Base-by-base conservation (phyloP, 1,284 basidiomycete species). In the Neotropicomus parvogracilis region DNA sequence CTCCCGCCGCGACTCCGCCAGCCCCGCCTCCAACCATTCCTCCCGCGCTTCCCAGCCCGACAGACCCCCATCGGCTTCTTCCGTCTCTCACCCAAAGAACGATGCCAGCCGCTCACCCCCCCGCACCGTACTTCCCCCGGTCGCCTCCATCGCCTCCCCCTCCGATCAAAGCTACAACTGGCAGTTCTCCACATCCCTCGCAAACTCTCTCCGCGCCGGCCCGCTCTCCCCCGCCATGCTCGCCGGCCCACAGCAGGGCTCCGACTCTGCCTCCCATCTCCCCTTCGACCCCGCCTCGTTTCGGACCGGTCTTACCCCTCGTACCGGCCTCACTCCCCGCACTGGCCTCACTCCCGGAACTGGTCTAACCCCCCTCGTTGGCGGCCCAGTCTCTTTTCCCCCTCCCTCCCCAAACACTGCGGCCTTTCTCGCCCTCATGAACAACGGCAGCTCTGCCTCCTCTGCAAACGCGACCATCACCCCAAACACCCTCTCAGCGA, bases 141-240 rank as follows among this genome's bases (percentile, higher is more conserved):
- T 97, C 40, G 88, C 91, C 3, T 80, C 89, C 40, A 83, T 97
- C 53, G 83, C 85, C 1, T 92, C 88, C 12, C 92, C 94, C 2
- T 84, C 89, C 13, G 88, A 88, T 59, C 77, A 77, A 17, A 70
- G 77, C 50, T 92, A 90, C 65, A 74, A 78, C 35, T 95, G 92
- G 90, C 77, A 73, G 19, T 84, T 85, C 52, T 72, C 77, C 28
- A 67, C 75, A 8, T 78, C 79, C 48, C 71, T 85, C 50, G 70
- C 75, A 35, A 86, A 85, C 66, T 94, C 91, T 1, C 80, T 97
- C 26, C 81, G 95, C 39, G 79, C 91, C 0, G 95, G 95, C 6
- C 95, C 94, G 1, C 81, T 97, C 33, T 92, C 88, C 7, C 94
- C 95, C 32, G 94, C 95, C 50, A 95, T 97, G 90, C 85, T 97